These are phyloP conservation scores for Acer negundo DNA, from an alignment of 345 rosid genomes.

Conservation along the genomic window DNA sequence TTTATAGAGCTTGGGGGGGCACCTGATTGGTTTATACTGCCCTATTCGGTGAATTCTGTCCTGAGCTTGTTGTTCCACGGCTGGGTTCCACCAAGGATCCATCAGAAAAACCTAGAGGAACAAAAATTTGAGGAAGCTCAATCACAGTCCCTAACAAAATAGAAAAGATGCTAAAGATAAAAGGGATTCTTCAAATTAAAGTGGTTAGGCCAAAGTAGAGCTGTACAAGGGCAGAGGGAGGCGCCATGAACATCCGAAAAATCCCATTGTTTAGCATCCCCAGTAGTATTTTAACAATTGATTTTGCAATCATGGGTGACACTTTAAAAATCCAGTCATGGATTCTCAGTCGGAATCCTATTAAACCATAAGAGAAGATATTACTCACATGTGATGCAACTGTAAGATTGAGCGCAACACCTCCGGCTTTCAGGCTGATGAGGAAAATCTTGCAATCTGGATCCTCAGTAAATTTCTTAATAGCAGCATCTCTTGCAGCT, in stretches of 20 bases:
- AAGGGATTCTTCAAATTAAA: no score
- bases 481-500: slow-evolving; percentile 77
- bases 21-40: slow-evolving; percentile 98
- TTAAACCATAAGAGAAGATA: slow-evolving; percentile 6
- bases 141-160: no score
- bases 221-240: no score
- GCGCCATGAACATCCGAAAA: no score
- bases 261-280: no score
- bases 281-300: no score
- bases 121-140: not conserved
- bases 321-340: not conserved
- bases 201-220: no score
- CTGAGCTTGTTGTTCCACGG: slow-evolving; percentile 95
- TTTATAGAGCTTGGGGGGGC: not conserved
- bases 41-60: slow-evolving; percentile 98
- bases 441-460: slow-evolving; percentile 90
- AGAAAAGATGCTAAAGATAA: no score
- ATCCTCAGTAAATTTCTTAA: slow-evolving; percentile 80
- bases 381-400: slow-evolving; percentile 93
- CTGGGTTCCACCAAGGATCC: slow-evolving; percentile 99
- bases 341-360: not conserved
- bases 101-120: slow-evolving; percentile 79
- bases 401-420: slow-evolving; percentile 91
- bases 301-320: not conserved
- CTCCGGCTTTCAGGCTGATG: slow-evolving; percentile 96